Evolutionary conservation across 2,329 filamentous ascomycete species (phyloP), one percentile per base, ranked within the genome.

Genomic region (Colletotrichum gigasporum): DNA sequence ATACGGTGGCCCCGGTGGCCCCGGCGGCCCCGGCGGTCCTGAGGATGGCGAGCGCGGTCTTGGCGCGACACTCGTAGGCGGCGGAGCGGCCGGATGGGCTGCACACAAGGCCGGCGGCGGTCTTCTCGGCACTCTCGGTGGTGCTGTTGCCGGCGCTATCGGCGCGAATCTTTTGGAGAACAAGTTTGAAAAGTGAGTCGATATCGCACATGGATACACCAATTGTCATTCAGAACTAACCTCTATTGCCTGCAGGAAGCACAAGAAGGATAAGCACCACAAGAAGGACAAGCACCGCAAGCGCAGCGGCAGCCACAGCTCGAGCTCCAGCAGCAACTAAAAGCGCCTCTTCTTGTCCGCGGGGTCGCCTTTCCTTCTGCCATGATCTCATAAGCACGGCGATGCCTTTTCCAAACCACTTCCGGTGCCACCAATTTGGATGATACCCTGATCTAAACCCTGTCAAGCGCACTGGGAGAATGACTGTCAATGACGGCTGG

Each of bases 71-170:
- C 70, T 88, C 24, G 68, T 84, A 2, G 85, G 85, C 20, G 82
- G 83, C 55, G 84, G 80, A 16, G 84, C 79, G 1, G 85, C 83
- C n/a, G 85, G 82, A 7, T 86, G 81, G 70, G 78, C 84, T 0
- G 85, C 83, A 0, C 82, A 86, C 73, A 81, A 84, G 68, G 74
- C 84, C 18, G 86, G 85, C 11, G 83, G 82, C 26, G 85, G 85
- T 16, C 66, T 81, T 34, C 71, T 87, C 24, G 82, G 83, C 20
- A 85, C 82, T 2, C 70, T 86, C 2, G 83, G 80, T 7, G 84
- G 83, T 10, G 78, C 82, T 0, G 77, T 84, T 1, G 82, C 80
- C 14, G 86, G 85, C 32, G 84, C 85, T 1, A 78, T 87, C n/a
- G 83, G 81, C 4, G 86, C 85, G 1, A 87, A 87, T 63, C 69